A percentile compares a stretch with the other conserved stretches of the same genome.
These are phyloP conservation scores for Polytrichum formosum DNA, from an alignment of 225 moss, liverwort and hornwort genomes.

Conservation along the genomic window DNA sequence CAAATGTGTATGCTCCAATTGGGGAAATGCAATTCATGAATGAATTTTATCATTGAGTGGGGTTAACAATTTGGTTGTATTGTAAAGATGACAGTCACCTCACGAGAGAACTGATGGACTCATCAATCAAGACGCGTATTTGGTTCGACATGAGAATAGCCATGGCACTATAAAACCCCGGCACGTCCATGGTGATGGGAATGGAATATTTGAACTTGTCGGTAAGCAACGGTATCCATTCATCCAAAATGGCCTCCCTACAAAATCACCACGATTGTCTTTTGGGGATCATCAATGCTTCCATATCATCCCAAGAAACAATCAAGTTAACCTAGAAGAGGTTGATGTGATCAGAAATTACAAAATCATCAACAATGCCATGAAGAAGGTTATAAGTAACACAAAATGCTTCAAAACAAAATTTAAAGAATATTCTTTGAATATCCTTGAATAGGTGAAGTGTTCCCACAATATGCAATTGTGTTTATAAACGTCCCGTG, in stretches of 20 bases:
- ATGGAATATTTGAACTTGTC: constrained; percentile 63
- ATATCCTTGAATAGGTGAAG: too few relatives aligned
- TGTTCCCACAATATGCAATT: too few relatives aligned
- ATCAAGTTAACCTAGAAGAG: neutral
- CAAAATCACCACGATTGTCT: neutral
- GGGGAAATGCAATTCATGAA: too few relatives aligned
- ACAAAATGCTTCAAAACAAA: too few relatives aligned
- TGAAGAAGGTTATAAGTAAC: too few relatives aligned
- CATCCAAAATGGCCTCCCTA: constrained; percentile 38
- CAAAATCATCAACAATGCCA: neutral
- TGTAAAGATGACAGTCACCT: constrained; percentile 25
- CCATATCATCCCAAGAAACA: neutral
- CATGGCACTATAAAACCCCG: constrained; percentile 80
- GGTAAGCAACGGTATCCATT: constrained; percentile 64
- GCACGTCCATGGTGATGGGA: constrained; percentile 70
- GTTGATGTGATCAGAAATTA: neutral
- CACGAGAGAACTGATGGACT: constrained; percentile 60
- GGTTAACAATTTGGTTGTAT: too few relatives aligned
- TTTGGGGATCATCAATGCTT: neutral
- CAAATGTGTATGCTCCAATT: too few relatives aligned
- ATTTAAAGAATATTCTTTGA: too few relatives aligned
- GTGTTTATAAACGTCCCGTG: too few relatives aligned
- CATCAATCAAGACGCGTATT: constrained; percentile 61
- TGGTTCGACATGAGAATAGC: constrained; percentile 72
- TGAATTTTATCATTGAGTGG: too few relatives aligned